Percentiles rank a stretch among this genome's conserved stretches.
Evolutionary conservation across 495 filamentous ascomycete species (phyloP).

Genomic region (Penicillium fimorum): DNA sequence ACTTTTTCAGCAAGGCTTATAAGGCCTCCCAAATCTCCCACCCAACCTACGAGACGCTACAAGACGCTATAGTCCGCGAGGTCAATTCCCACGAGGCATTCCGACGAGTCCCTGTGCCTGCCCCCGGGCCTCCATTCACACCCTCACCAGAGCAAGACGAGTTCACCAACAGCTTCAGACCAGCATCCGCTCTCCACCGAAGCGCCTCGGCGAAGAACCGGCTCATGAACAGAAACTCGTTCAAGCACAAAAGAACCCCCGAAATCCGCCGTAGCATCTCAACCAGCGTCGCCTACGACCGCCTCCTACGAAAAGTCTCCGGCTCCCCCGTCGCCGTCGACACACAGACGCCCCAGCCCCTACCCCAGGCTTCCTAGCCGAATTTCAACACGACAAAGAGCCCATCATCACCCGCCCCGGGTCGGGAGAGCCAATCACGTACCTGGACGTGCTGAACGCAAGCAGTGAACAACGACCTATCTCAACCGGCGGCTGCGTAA

Average conservation of each 20-base stretch:
- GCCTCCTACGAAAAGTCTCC: conserved; percentile 22
- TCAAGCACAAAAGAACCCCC: conserved; percentile 33
- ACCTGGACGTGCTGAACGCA: conserved; percentile 37
- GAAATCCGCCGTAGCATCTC: conserved; percentile 39
- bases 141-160: conserved; percentile 31
- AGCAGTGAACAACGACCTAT: conserved; percentile 17
- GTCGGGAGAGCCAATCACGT: conserved; percentile 29
- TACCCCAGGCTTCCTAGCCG: conserved; percentile 33
- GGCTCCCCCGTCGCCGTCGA: conserved; percentile 29
- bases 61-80: conserved; percentile 49
- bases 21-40: conserved; percentile 32
- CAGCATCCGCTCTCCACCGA: conserved; percentile 17
- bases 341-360: conserved; percentile 45
- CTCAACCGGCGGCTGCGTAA: conserved; percentile 3
- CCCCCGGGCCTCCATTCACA: conserved; percentile 38
- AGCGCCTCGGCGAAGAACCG: conserved; percentile 22
- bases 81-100: conserved; percentile 52
- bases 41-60: conserved; percentile 45
- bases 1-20: conserved; percentile 43
- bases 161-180: conserved; percentile 16
- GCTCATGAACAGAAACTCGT: conserved; percentile 33
- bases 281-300: conserved; percentile 27
- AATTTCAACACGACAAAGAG: conserved; percentile 17
- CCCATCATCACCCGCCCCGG: conserved; percentile 1
- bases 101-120: conserved; percentile 36